Evolutionary conservation across 2,329 filamentous ascomycete species (phyloP).

Genomic region (Neofusicoccum kwambonambiense): DNA sequence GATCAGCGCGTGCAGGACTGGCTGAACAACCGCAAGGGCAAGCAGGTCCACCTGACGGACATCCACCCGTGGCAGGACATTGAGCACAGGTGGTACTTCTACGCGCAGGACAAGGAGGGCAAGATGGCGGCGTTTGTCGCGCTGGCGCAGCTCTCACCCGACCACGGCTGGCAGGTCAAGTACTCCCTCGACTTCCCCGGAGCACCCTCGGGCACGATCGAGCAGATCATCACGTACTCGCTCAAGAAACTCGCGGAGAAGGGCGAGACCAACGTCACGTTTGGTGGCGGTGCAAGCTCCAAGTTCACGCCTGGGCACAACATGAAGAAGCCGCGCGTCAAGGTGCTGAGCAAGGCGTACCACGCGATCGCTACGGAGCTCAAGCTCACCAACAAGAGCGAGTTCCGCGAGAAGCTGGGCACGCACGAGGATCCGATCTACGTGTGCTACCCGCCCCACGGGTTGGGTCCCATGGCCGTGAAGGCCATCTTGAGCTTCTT

Average conservation of each 20-base stretch:
- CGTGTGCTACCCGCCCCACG: slow-evolving; percentile 85
- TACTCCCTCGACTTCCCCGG: slow-evolving; percentile 92
- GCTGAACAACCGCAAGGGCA: slow-evolving; percentile 76
- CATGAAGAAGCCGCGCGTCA: slow-evolving; percentile 74
- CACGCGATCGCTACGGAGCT: slow-evolving; percentile 78
- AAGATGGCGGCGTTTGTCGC: slow-evolving; percentile 76
- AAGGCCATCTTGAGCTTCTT: slow-evolving; percentile 90
- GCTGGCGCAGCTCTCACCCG: slow-evolving; percentile 74
- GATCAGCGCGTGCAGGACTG: slow-evolving; percentile 76
- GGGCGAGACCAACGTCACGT: slow-evolving; percentile 71
- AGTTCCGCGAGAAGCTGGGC: slow-evolving; percentile 89
- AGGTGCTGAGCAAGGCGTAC: slow-evolving; percentile 80
- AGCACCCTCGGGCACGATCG: slow-evolving; percentile 82
- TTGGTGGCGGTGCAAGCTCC: slow-evolving; percentile 77
- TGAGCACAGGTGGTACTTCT: slow-evolving; percentile 82
- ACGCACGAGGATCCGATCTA: slow-evolving; percentile 80
- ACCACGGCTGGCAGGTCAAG: slow-evolving; percentile 90
- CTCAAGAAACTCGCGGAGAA: slow-evolving; percentile 60
- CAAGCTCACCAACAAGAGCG: slow-evolving; percentile 77
- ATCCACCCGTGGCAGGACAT: slow-evolving; percentile 85
- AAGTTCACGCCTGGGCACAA: slow-evolving; percentile 78
- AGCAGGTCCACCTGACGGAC: slow-evolving; percentile 86
- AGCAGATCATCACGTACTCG: slow-evolving; percentile 73
- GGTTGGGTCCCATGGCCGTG: slow-evolving; percentile 76
- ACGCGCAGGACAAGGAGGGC: slow-evolving; percentile 70